These are phyloP conservation scores for Echites panduratus DNA, from an alignment of 257 asterid genomes.

Conservation along the genomic window DNA sequence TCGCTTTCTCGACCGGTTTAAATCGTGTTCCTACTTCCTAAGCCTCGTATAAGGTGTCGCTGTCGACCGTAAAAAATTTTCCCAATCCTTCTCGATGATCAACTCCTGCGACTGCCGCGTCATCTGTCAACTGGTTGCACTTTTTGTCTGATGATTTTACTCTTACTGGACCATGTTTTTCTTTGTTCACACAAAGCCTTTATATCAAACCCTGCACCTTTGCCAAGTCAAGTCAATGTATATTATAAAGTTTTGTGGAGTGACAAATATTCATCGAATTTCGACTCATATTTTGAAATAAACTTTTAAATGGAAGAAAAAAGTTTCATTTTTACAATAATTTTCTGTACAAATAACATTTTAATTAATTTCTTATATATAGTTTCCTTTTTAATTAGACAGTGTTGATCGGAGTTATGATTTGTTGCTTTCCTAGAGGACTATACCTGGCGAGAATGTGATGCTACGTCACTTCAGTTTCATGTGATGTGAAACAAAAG, in stretches of 20 bases:
- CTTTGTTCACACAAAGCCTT: background rate
- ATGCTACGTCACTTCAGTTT: background rate
- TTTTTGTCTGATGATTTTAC: conserved; percentile 8
- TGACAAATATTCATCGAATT: no score
- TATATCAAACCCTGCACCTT: background rate
- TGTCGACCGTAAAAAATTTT: conserved; percentile 7
- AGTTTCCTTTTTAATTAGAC: no score
- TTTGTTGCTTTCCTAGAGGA: background rate
- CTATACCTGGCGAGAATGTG: background rate
- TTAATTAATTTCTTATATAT: no score
- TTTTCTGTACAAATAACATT: no score
- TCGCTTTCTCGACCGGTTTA: conserved; percentile 14
- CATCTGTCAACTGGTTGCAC: conserved; percentile 11
- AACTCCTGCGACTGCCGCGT: conserved; percentile 13
- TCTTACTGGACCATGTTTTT: background rate
- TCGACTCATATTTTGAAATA: no score
- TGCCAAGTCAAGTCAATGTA: conserved; percentile 3
- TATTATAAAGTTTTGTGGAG: no score
- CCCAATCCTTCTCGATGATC: background rate
- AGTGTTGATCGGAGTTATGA: background rate
- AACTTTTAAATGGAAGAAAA: background rate
- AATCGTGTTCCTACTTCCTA: background rate
- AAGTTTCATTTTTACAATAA: no score
- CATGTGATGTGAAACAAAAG: background rate
- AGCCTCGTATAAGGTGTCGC: conserved; percentile 4